These are phyloP conservation scores for Russula emetica DNA, from an alignment of 768 basidiomycete genomes.

Conservation along the genomic window DNA sequence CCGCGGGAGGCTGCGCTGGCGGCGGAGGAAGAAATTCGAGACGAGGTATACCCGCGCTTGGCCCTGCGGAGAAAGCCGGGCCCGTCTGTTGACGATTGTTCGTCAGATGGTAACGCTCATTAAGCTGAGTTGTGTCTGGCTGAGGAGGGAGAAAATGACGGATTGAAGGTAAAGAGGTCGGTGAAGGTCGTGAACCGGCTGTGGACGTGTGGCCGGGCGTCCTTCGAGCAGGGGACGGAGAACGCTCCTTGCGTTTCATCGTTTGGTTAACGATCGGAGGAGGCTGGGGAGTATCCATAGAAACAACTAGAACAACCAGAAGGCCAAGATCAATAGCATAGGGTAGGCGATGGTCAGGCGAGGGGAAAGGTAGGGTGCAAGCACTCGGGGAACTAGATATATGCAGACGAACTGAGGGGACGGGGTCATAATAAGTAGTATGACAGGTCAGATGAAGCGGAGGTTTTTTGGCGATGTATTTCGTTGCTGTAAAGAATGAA, in stretches of 20 bases:
- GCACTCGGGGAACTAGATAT: constrained; percentile 25
- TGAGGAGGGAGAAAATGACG: constrained; percentile 28
- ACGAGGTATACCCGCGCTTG: constrained; percentile 27
- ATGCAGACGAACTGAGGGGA: constrained; percentile 20
- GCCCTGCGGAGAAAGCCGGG: constrained; percentile 17
- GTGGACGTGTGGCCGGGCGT: constrained; percentile 14
- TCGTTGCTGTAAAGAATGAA: constrained; percentile 24
- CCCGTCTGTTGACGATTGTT: constrained; percentile 15
- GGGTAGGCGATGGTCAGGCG: constrained; percentile 16
- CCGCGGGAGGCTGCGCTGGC: constrained; percentile 18
- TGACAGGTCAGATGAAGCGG: constrained; percentile 25
- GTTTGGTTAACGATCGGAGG: constrained; percentile 22
- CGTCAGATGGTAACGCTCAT: constrained; percentile 21
- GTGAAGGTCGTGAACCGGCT: constrained; percentile 20
- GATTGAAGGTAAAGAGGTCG: constrained; percentile 27
- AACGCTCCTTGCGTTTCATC: constrained; percentile 29
- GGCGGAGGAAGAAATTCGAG: constrained; percentile 22
- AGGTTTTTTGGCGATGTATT: constrained; percentile 23
- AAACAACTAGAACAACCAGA: constrained; percentile 2
- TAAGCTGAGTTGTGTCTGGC: constrained; percentile 16
- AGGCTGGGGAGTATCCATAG: constrained; percentile 27
- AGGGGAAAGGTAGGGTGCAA: constrained; percentile 22
- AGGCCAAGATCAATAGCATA: constrained; percentile 18
- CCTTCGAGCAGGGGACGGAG: constrained; percentile 22
- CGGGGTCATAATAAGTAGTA: constrained; percentile 23